Conservation (phyloP, 768 basidiomycete genomes). For the Pulveroboletus frians region DNA sequence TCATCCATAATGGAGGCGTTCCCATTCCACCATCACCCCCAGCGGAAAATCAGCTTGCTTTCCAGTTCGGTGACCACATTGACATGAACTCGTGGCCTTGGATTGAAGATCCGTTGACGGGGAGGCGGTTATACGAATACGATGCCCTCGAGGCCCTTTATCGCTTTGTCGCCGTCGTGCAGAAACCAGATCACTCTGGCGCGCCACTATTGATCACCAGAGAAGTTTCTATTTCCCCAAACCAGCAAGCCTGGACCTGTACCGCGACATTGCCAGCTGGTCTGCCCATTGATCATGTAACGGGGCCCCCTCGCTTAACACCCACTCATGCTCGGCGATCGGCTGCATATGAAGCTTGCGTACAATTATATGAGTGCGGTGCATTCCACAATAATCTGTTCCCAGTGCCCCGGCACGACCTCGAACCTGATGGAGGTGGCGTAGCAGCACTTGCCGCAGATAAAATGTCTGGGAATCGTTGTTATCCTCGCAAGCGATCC, state of each 20-base stretch:
- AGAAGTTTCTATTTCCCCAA: constrained; percentile 21
- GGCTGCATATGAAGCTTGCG: constrained; percentile 56
- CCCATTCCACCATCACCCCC: constrained; percentile 44
- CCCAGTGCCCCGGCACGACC: constrained; percentile 8
- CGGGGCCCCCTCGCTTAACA: constrained; percentile 42
- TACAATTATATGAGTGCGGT: constrained; percentile 44
- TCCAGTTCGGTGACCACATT: constrained; percentile 42
- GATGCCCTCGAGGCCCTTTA: constrained; percentile 56
- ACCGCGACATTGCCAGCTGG: constrained; percentile 44
- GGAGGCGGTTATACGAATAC: constrained; percentile 51
- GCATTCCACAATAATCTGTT: constrained; percentile 50
- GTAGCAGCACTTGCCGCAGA: constrained; percentile 16
- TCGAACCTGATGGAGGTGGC: background rate
- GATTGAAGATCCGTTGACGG: constrained; percentile 59
- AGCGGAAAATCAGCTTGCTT: constrained; percentile 37
- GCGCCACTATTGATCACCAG: constrained; percentile 20
- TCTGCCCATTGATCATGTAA: constrained; percentile 37
- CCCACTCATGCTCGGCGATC: constrained; percentile 51
- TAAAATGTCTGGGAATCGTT: constrained; percentile 40
- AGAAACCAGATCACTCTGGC: constrained; percentile 5
- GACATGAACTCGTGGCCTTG: constrained; percentile 28
- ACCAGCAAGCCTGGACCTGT: constrained; percentile 37
- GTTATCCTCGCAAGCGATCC: constrained; percentile 56
- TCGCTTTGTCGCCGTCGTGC: constrained; percentile 38
- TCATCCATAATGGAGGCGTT: constrained; percentile 31